phyloP scores from a whole-genome alignment of 129 eudicot genomes.

The Centrapalus pauciflorus region DNA sequence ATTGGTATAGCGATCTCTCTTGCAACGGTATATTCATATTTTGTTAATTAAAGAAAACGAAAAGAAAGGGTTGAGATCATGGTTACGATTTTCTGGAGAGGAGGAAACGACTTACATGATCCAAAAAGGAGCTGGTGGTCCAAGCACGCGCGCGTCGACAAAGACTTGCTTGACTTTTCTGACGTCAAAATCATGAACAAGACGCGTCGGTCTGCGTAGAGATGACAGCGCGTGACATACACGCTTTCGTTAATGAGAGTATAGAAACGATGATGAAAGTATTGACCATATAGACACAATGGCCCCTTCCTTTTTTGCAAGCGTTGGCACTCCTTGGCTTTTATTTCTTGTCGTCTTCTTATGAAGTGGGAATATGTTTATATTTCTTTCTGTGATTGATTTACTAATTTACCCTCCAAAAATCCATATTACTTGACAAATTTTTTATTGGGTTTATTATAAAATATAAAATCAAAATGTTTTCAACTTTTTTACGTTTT shows the following conservation, averaged over 20 bases:
- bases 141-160: not conserved
- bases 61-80: not conserved
- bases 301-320: not conserved
- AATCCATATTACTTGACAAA: too few relatives aligned
- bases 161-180: not conserved
- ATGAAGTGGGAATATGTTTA: not conserved
- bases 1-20: too few relatives aligned
- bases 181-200: not conserved
- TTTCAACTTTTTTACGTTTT: too few relatives aligned
- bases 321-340: not conserved
- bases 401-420: not conserved
- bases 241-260: not conserved
- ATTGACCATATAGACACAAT: not conserved
- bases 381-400: not conserved
- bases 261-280: not conserved
- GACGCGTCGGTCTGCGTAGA: not conserved
- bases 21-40: too few relatives aligned
- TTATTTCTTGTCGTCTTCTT: not conserved
- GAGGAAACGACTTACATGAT: not conserved
- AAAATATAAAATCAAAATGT: too few relatives aligned
- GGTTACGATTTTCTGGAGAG: not conserved
- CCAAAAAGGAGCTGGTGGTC: not conserved
- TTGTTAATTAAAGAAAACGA: too few relatives aligned
- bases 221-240: not conserved
- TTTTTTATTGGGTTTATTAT: too few relatives aligned